Base-by-base conservation (phyloP, 139 green algal genomes). In the Ulvella scutata region DNA sequence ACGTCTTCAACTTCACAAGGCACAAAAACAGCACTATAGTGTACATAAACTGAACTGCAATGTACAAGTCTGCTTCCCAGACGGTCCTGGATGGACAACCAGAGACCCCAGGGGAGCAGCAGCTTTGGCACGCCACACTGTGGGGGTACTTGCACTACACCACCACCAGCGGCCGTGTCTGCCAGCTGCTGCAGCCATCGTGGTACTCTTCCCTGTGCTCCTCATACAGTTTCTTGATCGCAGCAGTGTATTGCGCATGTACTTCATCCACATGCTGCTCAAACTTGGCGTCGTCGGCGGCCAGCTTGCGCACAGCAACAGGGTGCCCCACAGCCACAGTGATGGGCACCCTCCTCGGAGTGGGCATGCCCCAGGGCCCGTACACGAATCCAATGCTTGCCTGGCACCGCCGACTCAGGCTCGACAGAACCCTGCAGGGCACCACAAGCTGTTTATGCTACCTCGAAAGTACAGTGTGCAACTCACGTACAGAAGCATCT, bases 171-270 rank as follows among this genome's bases (percentile, higher is more conserved):
- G 81, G 81, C 33, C 81, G 37, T 43, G 78, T 44, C 13, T 38
- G 60, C 81, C 81, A 86, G 44, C 78, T 67, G 9, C 33, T n/a
- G n/a, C 9, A 6, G 9, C 51, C 51, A 26, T 23, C 9, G 9
- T 6, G 76, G 67, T 85, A 82, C 72, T 78, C 77, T 13, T 13
- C 80, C 31, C 76, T 78, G 75, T 85, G 80, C 67, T 77, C 62
- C 62, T 82, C 72, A 51, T 84, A 84, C 51, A 67, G 51, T 6
- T 6, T 28, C 36, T 72, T 43, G n/a, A 82, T 21, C 3, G 74
- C 40, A 3, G 62, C 35, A 74, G 74, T 74, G 37, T 75, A 75
- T 10, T 26, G 26, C 37, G 20, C 23, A 39, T 82, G 79, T 39
- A 61, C 33, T 23, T 75, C 74, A 44, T 82, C 75, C 4, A 82